Percentiles rank a stretch among this genome's conserved stretches.
Conservation (phyloP, 495 filamentous ascomycete genomes). For the Aspergillus cavernicola region DNA sequence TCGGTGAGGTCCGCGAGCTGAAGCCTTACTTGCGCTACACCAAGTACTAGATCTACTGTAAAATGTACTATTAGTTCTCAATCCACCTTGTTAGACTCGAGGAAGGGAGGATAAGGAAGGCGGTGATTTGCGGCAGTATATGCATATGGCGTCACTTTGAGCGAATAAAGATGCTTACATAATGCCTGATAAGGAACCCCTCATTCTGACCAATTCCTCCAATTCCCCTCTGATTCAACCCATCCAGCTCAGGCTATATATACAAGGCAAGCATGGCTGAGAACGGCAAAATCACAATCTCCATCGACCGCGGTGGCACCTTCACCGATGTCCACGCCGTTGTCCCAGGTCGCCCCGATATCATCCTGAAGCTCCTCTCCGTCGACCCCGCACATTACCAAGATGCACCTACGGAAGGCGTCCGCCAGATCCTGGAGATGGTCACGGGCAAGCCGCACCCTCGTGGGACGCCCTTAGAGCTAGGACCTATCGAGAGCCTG, state of each 20-base stretch:
- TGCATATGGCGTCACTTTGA: conserved; percentile 1
- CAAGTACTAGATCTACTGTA: conserved; percentile 12
- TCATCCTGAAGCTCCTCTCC: conserved; percentile 86
- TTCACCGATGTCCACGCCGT: conserved; percentile 63
- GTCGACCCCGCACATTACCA: conserved; percentile 85
- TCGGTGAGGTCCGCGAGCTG: conserved; percentile 59
- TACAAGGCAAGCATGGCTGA: background rate
- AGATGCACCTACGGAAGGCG: conserved; percentile 87
- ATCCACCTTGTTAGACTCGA: background rate
- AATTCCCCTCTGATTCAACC: too few species aligned
- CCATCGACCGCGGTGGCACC: conserved; percentile 58
- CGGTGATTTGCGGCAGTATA: background rate
- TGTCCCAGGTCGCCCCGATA: conserved; percentile 55
- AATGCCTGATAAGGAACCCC: background rate
- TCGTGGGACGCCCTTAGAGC: conserved; percentile 78
- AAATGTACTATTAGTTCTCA: background rate
- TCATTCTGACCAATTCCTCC: background rate
- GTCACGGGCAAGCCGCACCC: conserved; percentile 74
- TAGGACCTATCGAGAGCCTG: conserved; percentile 74
- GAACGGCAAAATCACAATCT: conserved; percentile 11
- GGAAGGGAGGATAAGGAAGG: background rate
- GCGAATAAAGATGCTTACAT: background rate
- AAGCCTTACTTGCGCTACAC: conserved; percentile 51
- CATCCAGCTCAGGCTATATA: background rate
- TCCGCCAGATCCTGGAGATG: conserved; percentile 80